Conservation (phyloP, 1,139 yeast species). For the Protomyces gravidus region DNA sequence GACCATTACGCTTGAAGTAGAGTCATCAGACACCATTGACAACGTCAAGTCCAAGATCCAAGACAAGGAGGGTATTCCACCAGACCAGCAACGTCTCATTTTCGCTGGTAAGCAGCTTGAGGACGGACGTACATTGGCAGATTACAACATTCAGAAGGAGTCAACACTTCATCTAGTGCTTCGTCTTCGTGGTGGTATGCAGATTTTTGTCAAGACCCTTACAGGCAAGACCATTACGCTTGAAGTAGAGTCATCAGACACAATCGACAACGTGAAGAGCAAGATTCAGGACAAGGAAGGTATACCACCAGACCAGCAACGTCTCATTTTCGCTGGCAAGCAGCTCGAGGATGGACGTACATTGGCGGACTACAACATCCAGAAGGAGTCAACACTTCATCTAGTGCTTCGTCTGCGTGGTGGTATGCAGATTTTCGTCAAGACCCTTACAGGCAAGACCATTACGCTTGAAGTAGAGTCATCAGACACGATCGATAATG, state of each 20-base stretch:
- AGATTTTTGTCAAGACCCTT: constrained; percentile 80
- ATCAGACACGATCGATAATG: constrained; percentile 89
- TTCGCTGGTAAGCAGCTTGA: constrained; percentile 86
- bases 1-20: constrained; percentile 94
- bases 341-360: constrained; percentile 93
- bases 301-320: constrained; percentile 92
- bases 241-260: constrained; percentile 90
- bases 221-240: constrained; percentile 98
- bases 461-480: constrained; percentile 92
- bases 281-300: constrained; percentile 94
- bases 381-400: constrained; percentile 98
- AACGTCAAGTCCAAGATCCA: constrained; percentile 84
- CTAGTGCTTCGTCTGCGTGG: constrained; percentile 74
- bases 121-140: constrained; percentile 81
- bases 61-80: constrained; percentile 87
- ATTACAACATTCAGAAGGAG: constrained; percentile 88
- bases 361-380: constrained; percentile 98
- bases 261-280: constrained; percentile 88
- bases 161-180: constrained; percentile 79
- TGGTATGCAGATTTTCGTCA: constrained; percentile 75
- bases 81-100: constrained; percentile 81
- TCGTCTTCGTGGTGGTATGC: constrained; percentile 88
- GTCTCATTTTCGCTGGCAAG: constrained; percentile 89
- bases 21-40: constrained; percentile 85
- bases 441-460: constrained; percentile 83